Evolutionary conservation across 352 stramenopile genomes (phyloP).

Genomic region (Globisporangium sylvaticum): DNA sequence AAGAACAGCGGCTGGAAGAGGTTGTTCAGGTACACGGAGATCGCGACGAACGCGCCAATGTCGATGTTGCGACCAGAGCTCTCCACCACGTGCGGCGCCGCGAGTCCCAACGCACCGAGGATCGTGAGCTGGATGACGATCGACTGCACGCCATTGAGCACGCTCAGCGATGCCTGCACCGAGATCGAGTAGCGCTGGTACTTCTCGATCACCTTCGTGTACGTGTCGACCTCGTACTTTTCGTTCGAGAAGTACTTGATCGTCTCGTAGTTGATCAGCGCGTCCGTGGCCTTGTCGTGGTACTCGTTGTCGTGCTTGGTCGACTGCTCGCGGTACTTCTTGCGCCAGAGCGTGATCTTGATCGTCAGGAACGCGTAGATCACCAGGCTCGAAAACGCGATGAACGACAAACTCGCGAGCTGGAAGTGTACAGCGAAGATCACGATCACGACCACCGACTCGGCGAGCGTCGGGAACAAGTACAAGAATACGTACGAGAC

Average conservation of each 20-base stretch:
- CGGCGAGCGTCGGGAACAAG: slow-evolving; percentile 91
- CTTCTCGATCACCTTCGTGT: slow-evolving; percentile 88
- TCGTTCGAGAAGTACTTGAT: slow-evolving; percentile 98
- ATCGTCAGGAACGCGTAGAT: slow-evolving; percentile 95
- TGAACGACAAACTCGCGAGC: slow-evolving; percentile 87
- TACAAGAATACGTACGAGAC: slow-evolving; percentile 98
- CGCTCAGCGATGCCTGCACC: slow-evolving; percentile 91
- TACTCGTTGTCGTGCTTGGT: slow-evolving; percentile 97
- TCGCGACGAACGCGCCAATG: slow-evolving; percentile 95
- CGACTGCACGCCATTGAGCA: slow-evolving; percentile 94
- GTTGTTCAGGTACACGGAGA: slow-evolving; percentile 95
- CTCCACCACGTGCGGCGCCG: slow-evolving; percentile 70
- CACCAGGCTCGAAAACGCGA: slow-evolving; percentile 95
- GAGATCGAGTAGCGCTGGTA: slow-evolving; percentile 93
- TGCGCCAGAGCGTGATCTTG: slow-evolving; percentile 96
- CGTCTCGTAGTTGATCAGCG: slow-evolving; percentile 97
- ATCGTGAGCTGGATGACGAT: slow-evolving; percentile 76
- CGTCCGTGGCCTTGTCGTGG: slow-evolving; percentile 96
- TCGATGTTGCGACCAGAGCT: slow-evolving; percentile 63
- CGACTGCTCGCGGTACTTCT: slow-evolving; percentile 94
- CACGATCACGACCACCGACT: slow-evolving; percentile 94
- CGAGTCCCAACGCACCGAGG: slow-evolving; percentile 55
- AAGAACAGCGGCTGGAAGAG: slow-evolving; percentile 97
- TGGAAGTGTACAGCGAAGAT: slow-evolving; percentile 93
- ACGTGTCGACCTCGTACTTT: slow-evolving; percentile 90